Evolutionary conservation across 148 eudicot genomes (phyloP), one percentile per base, ranked within the genome.

Genomic region (Limonium bicolor): DNA sequence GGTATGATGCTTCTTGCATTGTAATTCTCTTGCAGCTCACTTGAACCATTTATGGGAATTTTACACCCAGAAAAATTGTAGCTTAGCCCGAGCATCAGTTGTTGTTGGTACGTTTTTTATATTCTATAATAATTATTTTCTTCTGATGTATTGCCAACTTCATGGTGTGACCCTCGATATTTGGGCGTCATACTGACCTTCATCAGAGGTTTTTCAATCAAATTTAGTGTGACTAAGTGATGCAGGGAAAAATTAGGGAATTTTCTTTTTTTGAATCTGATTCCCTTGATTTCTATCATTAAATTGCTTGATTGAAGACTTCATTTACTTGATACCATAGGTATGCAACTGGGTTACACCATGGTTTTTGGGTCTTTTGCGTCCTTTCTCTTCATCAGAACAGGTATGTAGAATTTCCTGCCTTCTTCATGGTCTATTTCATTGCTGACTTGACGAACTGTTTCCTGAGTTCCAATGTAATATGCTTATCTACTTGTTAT

Each of bases 321-420:
- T n/a, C n/a, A n/a, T n/a, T n/a, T n/a, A n/a, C n/a, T n/a, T n/a
- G n/a, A n/a, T n/a, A 21, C 46, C 54, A 59, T 72, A 90, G 97
- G 97, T 64, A 64, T 74, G 59, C 97, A 90, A 68, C 87, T 90
- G 44, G 77, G 74, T n/a, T 84, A 80, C 59, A 90, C 97, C 24
- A 59, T 84, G 53, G 51, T 84, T 55, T 90, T 90, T 73, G 94
- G 94, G 51, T 73, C 80, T 20, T 90, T 74, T 55, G 94, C 95
- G 27, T 90, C 94, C 31, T 84, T 77, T 71, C 79, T 80, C 42
- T 78, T 74, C 36, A 53, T 77, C 53, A 78, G 86, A 50, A 77
- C 87, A 36, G 93, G 96, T 82, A 55, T 10, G 71, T 60, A 24
- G 41, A 11, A 43, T 6, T 2, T 25, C 0, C 14, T 41, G 20